Evolutionary conservation across 2,329 filamentous ascomycete genomes (phyloP).

Genomic region (Beauveria caledonica): DNA sequence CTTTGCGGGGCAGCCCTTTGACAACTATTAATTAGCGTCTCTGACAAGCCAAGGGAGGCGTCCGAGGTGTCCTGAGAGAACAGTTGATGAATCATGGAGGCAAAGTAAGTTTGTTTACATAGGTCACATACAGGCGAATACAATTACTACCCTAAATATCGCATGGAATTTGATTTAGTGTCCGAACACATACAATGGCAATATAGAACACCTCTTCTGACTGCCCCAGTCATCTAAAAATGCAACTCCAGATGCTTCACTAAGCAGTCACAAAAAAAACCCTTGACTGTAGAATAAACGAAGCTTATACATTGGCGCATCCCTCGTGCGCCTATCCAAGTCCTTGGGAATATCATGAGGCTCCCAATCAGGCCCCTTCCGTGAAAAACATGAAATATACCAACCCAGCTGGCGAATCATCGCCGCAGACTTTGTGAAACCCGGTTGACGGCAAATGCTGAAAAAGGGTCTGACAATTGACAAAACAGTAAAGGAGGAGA

Average conservation of each 20-base stretch:
- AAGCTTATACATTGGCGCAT: conserved; percentile 4
- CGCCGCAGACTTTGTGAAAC: background rate
- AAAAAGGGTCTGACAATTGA: background rate
- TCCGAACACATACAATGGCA: background rate
- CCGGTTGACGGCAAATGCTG: background rate
- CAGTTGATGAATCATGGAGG: conserved; percentile 6
- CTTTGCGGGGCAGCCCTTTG: no score
- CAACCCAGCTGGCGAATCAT: conserved; percentile 5
- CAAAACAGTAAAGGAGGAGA: background rate
- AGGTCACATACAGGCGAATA: background rate
- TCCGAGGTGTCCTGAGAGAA: background rate
- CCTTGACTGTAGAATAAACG: background rate
- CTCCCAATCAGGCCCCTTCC: conserved; percentile 1
- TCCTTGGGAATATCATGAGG: background rate
- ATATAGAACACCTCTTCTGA: background rate
- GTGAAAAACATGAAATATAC: conserved; percentile 1
- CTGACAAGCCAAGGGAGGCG: no score
- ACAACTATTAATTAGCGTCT: no score
- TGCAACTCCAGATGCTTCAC: conserved; percentile 5
- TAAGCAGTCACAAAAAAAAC: background rate
- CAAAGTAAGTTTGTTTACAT: no score
- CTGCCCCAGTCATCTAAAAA: conserved; percentile 6
- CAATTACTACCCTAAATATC: background rate
- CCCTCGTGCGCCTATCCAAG: background rate
- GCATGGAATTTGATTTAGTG: background rate